Evolutionary conservation across 805 yeast genomes (phyloP).

Genomic region (Sungouiozyma ichnusensis): DNA sequence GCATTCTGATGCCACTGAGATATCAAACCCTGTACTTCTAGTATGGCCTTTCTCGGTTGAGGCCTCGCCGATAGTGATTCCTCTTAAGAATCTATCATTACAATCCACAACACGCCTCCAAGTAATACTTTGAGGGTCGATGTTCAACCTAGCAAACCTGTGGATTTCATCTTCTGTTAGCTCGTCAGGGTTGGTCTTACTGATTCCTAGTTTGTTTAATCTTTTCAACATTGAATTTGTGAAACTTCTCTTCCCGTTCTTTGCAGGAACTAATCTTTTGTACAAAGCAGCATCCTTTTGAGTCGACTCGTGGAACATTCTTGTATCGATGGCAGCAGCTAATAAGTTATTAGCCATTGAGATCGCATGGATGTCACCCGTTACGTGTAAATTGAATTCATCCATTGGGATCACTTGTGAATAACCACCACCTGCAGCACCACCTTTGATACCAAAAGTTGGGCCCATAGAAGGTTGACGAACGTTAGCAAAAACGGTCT

Average conservation of each 20-base stretch:
- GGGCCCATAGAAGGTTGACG: constrained; percentile 99
- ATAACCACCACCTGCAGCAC: constrained; percentile 99
- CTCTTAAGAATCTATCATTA: constrained; percentile 71
- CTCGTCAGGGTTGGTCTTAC: constrained; percentile 61
- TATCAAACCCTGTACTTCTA: constrained; percentile 71
- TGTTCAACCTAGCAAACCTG: constrained; percentile 57
- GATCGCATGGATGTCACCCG: constrained; percentile 89
- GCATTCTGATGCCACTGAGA: constrained; percentile 75
- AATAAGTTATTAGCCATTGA: constrained; percentile 71
- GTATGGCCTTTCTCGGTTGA: constrained; percentile 70
- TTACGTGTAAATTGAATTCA: constrained; percentile 93
- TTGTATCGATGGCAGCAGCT: constrained; percentile 79
- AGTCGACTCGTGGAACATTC: constrained; percentile 75
- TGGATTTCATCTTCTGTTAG: constrained; percentile 59
- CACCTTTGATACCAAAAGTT: constrained; percentile 96
- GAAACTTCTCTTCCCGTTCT: constrained; percentile 60
- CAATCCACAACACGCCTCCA: constrained; percentile 81
- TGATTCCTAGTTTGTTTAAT: constrained; percentile 56
- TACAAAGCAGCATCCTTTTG: constrained; percentile 64
- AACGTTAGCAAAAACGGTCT: constrained; percentile 82
- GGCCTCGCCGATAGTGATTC: constrained; percentile 69
- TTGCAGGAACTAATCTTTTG: constrained; percentile 64
- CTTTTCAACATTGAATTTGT: constrained; percentile 59
- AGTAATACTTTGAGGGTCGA: constrained; percentile 70
- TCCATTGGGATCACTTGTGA: constrained; percentile 98